Evolutionary conservation across 2,329 filamentous ascomycete species (phyloP), one percentile per base, ranked within the genome.

Genomic region (Colletotrichum incanum): DNA sequence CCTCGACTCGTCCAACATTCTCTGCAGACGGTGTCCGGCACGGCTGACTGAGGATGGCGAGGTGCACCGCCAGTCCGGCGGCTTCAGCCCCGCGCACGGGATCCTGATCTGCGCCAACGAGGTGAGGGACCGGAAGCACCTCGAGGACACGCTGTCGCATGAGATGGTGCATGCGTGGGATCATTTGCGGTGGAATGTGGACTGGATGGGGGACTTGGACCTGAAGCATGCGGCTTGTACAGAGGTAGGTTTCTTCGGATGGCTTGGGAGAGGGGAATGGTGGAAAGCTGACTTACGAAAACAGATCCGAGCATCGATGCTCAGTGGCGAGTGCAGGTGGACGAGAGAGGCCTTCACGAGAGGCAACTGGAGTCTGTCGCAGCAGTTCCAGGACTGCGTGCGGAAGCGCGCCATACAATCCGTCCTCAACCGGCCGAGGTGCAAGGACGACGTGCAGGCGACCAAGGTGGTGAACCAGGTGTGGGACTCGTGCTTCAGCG

Each of bases 131-230:
- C 86, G 91, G 69, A 91, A 92, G 41, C 94, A 98, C 80, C 82
- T 98, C 76, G 96, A 99, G 84, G 96, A 99, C 81, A 98, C 95
- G 14, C 86, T 99, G 78, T 92, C 95, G 37, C 96, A 99, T 82
- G 96, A 99, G 85, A 97, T 99, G 94, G 93, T 99, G 65, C 96
- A 99, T 82, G 95, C 95, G 1, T 98, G 95, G 87, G 96, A 99
- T 81, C 93, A 97, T 81, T 80, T 98, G 76, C 86, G 96, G 74
- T 99, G 94, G 86, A 96, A 98, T 83, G 91, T 98, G 55, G 93
- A 98, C 79, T 94, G 93, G 85, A 82, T 85, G n/a, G 90, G 87
- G 5, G 86, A 88, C 76, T 93, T 85, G 85, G 86, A 94, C 80
- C 81, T 99, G 82, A 91, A 92, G 81, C 96, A 99, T 83, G 94